Base-by-base conservation (phyloP, 129 eudicot genomes). In the Arctium lappa region DNA sequence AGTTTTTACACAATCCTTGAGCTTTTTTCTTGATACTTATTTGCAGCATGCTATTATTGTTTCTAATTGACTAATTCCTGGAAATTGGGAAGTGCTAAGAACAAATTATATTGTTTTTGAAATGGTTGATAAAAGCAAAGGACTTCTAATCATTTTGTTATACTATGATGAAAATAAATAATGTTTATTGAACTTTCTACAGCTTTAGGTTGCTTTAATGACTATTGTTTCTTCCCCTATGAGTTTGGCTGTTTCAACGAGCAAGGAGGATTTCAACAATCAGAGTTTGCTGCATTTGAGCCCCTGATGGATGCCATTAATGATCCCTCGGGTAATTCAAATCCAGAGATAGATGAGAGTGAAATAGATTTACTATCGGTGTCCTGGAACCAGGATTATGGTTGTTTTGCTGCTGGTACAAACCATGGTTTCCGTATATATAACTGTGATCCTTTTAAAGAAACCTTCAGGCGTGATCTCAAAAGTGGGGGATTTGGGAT, bases 401-500 rank as follows among this genome's bases (percentile, higher is more conserved):
- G 94, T 73, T 94, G 98, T 85, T 94, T 94, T 87, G 93, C 98
- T 80, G 93, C 97, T 73, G 98, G 97, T 74, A 94, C 98, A 68
- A 90, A 86, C 76, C 87, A 80, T 76, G 98, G 97, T 77, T 94
- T 94, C 12, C 95, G 95, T 33, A 92, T 94, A 53, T 94, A 94
- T 70, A 92, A 90, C 72, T 94, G 97, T 73, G 91, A 92, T 31
- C 97, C 97, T 34, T 94, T 92, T 44, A 89, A 89, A 74, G 97
- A 94, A 84, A 94, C 98, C 29, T 94, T 92, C 69, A 89, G 98
- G 76, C 91, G 98, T 31, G 95, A 94, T 79, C 88, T 94, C 63
- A 92, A 90, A 85, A 90, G 88, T 82, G 97, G 98, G 46, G 97
- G 97, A 56, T 94, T 92, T 78, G 92, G 94, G 62, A 92, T 90